phyloP scores from a whole-genome alignment of 2,329 filamentous ascomycete genomes.

The Paradendryphiella salina region DNA sequence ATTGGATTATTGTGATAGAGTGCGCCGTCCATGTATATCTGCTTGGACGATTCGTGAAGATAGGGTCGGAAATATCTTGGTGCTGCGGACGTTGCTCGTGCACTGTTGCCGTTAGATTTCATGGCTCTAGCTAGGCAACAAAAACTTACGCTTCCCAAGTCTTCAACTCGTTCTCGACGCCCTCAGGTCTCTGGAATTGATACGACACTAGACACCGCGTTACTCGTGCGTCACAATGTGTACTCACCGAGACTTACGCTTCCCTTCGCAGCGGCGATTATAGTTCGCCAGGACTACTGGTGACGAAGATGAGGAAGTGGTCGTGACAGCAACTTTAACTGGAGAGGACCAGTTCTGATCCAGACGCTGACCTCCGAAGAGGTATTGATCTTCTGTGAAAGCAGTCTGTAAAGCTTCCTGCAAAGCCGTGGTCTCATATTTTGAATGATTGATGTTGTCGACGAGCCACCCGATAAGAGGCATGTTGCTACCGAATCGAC shows the following conservation, averaged over 20 bases:
- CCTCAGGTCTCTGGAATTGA: too few species aligned
- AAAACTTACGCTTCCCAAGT: slow-evolving; percentile 52
- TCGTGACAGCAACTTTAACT: too few species aligned
- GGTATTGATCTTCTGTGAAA: slow-evolving; percentile 6
- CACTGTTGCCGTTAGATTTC: slow-evolving; percentile 15
- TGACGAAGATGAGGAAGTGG: too few species aligned
- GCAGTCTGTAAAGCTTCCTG: slow-evolving; percentile 3
- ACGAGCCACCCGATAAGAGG: slow-evolving; percentile 41
- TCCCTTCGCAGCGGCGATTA: too few species aligned
- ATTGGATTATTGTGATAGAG: slow-evolving; percentile 54
- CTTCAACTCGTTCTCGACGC: slow-evolving; percentile 48
- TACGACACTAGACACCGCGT: too few species aligned
- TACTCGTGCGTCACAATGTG: too few species aligned
- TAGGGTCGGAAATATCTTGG: slow-evolving; percentile 54
- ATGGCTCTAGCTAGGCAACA: neutral
- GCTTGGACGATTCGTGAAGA: slow-evolving; percentile 47
- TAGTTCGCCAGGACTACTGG: too few species aligned
- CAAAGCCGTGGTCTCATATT: neutral
- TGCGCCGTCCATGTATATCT: slow-evolving; percentile 53
- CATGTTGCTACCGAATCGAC: slow-evolving; percentile 41
- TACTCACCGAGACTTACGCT: too few species aligned
- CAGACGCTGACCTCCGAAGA: slow-evolving; percentile 46
- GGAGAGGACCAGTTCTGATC: slow-evolving; percentile 39
- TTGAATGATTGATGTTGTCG: too few species aligned
- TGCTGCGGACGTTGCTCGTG: slow-evolving; percentile 53